Percentiles rank a stretch among this genome's conserved stretches.
These are phyloP conservation scores for Nitzschia sp. DNA, from an alignment of 108 stramenopile species.

Conservation along the genomic window DNA sequence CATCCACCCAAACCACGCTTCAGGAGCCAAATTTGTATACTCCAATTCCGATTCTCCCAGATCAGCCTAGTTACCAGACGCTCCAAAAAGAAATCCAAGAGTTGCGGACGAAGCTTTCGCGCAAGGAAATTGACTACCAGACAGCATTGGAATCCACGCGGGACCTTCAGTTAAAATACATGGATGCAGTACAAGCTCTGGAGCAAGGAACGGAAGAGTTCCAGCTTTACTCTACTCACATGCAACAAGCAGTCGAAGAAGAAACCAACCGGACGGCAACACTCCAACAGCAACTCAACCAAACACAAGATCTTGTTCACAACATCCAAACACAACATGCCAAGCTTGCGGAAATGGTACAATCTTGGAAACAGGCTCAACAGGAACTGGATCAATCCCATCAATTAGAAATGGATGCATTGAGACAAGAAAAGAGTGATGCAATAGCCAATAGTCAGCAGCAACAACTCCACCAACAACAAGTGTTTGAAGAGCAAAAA, in stretches of 20 bases:
- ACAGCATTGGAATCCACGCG: constrained; percentile 19
- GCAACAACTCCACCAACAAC: background rate
- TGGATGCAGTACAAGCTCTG: constrained; percentile 46
- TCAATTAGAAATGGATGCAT: background rate
- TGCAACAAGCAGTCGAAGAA: constrained; percentile 33
- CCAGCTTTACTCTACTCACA: constrained; percentile 38
- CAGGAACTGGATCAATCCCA: background rate
- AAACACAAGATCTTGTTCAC: constrained; percentile 14
- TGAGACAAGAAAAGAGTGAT: constrained; percentile 16
- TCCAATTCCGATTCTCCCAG: too few relatives aligned
- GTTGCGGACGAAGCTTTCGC: constrained; percentile 21
- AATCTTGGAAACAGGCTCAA: constrained; percentile 17
- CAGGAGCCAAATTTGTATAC: too few relatives aligned
- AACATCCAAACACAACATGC: constrained; percentile 9
- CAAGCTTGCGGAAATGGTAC: constrained; percentile 12
- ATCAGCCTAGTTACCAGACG: background rate
- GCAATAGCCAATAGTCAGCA: background rate
- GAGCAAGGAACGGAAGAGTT: constrained; percentile 63
- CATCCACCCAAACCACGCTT: too few relatives aligned
- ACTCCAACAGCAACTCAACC: constrained; percentile 4
- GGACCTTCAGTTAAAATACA: constrained; percentile 33
- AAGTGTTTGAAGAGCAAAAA: background rate
- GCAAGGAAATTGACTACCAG: constrained; percentile 25
- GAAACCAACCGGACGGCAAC: constrained; percentile 32
- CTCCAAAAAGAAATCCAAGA: constrained; percentile 37